Conservation (phyloP, 2,329 filamentous ascomycete species). For the Sporothrix pallida region DNA sequence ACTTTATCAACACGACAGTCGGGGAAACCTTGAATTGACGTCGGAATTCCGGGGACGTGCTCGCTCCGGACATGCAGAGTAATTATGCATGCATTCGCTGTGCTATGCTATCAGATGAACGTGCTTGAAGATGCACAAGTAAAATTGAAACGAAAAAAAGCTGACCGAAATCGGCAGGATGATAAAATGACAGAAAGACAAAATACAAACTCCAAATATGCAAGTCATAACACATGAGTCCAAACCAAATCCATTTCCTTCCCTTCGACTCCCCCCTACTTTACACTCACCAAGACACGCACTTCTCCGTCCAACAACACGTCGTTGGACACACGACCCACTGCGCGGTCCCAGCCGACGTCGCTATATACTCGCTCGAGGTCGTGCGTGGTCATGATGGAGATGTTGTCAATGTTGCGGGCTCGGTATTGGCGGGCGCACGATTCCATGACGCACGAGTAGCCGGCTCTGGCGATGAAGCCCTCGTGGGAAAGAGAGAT, state of each 20-base stretch:
- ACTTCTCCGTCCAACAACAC: constrained; percentile 33
- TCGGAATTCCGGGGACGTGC: not conserved
- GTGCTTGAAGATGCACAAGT: not conserved
- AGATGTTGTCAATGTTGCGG: not conserved
- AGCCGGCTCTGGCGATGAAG: constrained; percentile 25
- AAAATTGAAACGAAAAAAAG: too few species aligned
- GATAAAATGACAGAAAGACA: too few species aligned
- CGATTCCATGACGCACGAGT: constrained; percentile 3
- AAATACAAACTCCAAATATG: too few species aligned
- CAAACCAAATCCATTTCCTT: too few species aligned
- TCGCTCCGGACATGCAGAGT: not conserved
- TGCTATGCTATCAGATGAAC: not conserved
- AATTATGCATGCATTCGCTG: not conserved
- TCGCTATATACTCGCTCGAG: constrained; percentile 27
- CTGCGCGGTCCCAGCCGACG: constrained; percentile 30
- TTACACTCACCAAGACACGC: constrained; percentile 31
- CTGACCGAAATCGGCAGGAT: too few species aligned
- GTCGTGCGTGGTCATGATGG: constrained; percentile 30
- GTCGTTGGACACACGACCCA: constrained; percentile 22
- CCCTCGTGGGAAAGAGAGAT: constrained; percentile 29
- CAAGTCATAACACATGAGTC: too few species aligned
- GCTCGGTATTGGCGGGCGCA: constrained; percentile 4
- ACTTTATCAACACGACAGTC: not conserved
- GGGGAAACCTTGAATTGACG: not conserved
- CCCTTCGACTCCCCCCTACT: not conserved